Base-by-base conservation (phyloP, 2,329 filamentous ascomycete genomes). In the Colletotrichum sansevieriae region DNA sequence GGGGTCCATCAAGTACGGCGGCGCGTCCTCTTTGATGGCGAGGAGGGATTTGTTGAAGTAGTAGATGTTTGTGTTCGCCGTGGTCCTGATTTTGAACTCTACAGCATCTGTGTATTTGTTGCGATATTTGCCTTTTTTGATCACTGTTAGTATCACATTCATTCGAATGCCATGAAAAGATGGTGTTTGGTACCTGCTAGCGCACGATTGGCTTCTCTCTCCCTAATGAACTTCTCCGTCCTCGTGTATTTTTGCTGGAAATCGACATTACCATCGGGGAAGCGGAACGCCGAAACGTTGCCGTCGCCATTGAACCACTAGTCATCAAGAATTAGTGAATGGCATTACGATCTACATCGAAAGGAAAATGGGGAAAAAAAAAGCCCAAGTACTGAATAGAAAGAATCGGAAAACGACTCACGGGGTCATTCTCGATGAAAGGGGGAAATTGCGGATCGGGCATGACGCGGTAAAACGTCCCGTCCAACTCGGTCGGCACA, bases 11-110 rank as follows among this genome's bases (percentile, higher is more conserved):
- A 78, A 77, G 59, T 79, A 83, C 0, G 83, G 81, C 29, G 78
- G 80, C 0, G 79, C 77, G 47, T 80, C 78, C 65, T 88, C 86
- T 71, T 87, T 87, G 41, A 79, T 76, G 1, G 84, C 84, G 2
- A 86, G 76, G 25, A 87, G 74, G 10, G 82, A 78, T 0, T 82
- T 82, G 35, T 81, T 78, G 78, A 82, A 87, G 73, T 81, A 83
- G 3, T 86, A 73, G 4, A 87, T 75, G 66, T 87, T 87, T 0
- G 85, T 87, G 70, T 88, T 87, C 3, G 84, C 80, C 0, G 80
- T 81, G 13, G 71, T 78, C 54, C 77, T 72, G 11, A 80, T 76
- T 76, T 44, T 73, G 71, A 41, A 75, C 71, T 63, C 74, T 73
- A 33, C 76, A 65, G 62, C 72, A 68, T 81, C 78, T 8, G 80